Percentiles rank a stretch among this genome's conserved stretches.
These are phyloP conservation scores for Tagetes patula DNA, from an alignment of 129 eudicot genomes.

Conservation along the genomic window DNA sequence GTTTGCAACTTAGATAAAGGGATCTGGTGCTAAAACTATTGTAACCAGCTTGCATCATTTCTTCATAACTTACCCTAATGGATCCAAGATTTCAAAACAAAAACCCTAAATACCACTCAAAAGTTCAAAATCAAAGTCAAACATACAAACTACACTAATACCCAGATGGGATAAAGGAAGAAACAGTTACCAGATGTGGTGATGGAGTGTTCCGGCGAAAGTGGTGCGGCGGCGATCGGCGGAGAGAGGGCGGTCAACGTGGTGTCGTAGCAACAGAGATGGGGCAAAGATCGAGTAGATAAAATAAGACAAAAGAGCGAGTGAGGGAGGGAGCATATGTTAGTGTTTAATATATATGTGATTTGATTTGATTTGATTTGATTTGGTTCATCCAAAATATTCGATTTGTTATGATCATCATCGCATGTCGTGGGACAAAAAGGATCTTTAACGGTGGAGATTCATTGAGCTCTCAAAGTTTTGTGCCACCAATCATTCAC, in stretches of 20 bases:
- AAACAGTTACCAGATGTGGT: conserved; percentile 21
- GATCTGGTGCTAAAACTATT: neutral
- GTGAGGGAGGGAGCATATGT: conserved; percentile 2
- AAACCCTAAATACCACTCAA: neutral
- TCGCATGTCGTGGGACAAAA: conserved; percentile 25
- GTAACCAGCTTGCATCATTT: neutral
- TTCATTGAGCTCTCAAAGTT: conserved; percentile 20
- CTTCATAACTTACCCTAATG: conserved; percentile 8
- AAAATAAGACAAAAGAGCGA: conserved; percentile 14
- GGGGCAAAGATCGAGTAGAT: conserved; percentile 18
- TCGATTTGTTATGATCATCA: conserved; percentile 7
- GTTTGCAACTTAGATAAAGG: neutral
- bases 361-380: conserved; percentile 19
- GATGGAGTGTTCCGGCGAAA: neutral
- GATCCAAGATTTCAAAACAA: conserved; percentile 17
- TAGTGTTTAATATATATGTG: neutral
- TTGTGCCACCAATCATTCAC: conserved; percentile 20
- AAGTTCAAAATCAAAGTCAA: neutral
- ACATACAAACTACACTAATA: neutral
- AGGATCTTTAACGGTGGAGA: conserved; percentile 22
- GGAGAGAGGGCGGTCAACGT: conserved; percentile 18
- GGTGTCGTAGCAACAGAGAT: conserved; percentile 15
- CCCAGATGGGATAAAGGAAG: neutral
- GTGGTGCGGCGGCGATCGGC: conserved; percentile 16
- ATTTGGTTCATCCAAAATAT: conserved; percentile 25